Evolutionary conservation across 2,329 filamentous ascomycete species (phyloP).

Genomic region (Knufia fluminis): DNA sequence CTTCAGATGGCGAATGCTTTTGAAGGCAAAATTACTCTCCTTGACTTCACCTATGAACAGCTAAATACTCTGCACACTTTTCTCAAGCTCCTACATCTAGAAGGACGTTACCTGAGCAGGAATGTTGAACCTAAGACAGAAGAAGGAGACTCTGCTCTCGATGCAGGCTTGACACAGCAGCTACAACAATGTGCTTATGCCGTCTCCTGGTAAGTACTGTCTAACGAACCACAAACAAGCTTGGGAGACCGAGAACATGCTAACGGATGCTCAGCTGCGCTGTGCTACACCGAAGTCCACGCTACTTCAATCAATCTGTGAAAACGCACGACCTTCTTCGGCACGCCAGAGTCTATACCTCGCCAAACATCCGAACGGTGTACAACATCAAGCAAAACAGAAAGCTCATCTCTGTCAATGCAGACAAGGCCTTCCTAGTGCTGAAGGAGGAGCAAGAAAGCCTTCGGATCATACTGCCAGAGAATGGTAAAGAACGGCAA

Average conservation of each 20-base stretch:
- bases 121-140: conserved; percentile 10
- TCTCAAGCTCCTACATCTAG: conserved; percentile 11
- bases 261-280: conserved; percentile 16
- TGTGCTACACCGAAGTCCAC: conserved; percentile 12
- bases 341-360: conserved; percentile 9
- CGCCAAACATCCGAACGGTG: conserved; percentile 11
- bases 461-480: conserved; percentile 12
- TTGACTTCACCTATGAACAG: conserved; percentile 13
- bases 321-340: conserved; percentile 7
- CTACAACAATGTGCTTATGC: conserved; percentile 13
- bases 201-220: conserved; percentile 13
- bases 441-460: conserved; percentile 2
- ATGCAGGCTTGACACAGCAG: conserved; percentile 7
- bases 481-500: neutral
- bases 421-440: conserved; percentile 8
- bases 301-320: conserved; percentile 11
- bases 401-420: conserved; percentile 3
- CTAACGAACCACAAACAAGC: too few species aligned
- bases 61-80: conserved; percentile 12
- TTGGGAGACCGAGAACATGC: too few species aligned
- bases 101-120: conserved; percentile 11
- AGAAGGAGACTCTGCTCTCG: conserved; percentile 1
- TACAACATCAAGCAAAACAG: conserved; percentile 10
- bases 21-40: conserved; percentile 8
- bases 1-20: conserved; percentile 10